Evolutionary conservation across 805 yeast species (phyloP), one percentile per base, ranked within the genome.

Genomic region (Ogataea pilisensis): DNA sequence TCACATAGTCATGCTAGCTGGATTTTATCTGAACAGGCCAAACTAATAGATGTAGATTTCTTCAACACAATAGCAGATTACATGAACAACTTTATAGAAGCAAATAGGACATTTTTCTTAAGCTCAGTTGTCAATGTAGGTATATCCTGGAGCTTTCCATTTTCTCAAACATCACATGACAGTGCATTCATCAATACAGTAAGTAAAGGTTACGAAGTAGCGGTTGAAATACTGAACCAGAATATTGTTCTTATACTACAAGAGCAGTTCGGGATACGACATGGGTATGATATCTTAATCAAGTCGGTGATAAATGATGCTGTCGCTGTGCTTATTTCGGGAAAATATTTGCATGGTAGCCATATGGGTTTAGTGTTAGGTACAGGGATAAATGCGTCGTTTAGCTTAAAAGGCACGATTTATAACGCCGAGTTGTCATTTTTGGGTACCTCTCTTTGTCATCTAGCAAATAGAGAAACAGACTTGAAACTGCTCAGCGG

Each of bases 381-480:
- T 1, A 82, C 90, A 3, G 90, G 90, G 1, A 58, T 77, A 39
- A 82, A 82, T 50, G 57, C 76, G 27, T 76, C 78, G 60, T 65
- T 76, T 62, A 50, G 64, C 16, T 21, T 57, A 7, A 46, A 56
- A 8, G 36, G 45, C 2, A 27, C 34, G 2, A 56, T 77, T 18
- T 46, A 69, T 35, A 79, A 79, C 56, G 60, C 74, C n/a, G 85
- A 79, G 48, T 51, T 76, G 24, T 76, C 82, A 3, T 68, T 76
- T 36, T 78, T 78, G 55, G 83, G 82, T 3, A 57, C 63, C 5
- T 48, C 65, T 46, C 46, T 72, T 16, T 49, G 53, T 9, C 49
- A 45, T 3, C 54, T 70, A 8, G 71, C 67, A 14, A 63, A 60
- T 39, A 69, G 64, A 49, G 77, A 72, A 50, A 37, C 48, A n/a